phyloP scores from a whole-genome alignment of 257 asterid genomes.

The Scutellaria galericulata region DNA sequence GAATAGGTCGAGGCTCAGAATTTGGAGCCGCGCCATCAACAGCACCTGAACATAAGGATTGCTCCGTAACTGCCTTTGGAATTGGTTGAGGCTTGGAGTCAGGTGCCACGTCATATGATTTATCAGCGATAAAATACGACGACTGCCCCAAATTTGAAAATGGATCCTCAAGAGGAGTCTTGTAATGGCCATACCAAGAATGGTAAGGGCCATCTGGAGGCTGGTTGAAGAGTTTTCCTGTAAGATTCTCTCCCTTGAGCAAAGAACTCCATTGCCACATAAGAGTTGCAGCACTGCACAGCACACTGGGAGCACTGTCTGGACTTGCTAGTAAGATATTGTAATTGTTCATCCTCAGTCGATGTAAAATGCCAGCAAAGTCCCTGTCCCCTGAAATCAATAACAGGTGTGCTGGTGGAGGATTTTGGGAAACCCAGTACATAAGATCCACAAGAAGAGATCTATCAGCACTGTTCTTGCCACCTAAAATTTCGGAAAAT shows the following conservation, averaged over 20 bases:
- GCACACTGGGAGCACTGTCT: constrained; percentile 63
- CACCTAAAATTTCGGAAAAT: constrained; percentile 53
- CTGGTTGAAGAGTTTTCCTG: constrained; percentile 83
- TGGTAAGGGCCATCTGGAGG: constrained; percentile 93
- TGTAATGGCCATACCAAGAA: constrained; percentile 91
- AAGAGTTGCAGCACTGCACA: constrained; percentile 90
- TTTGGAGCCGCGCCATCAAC: constrained; percentile 41
- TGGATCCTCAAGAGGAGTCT: constrained; percentile 75
- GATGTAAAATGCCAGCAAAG: constrained; percentile 80
- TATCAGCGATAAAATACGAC: constrained; percentile 39
- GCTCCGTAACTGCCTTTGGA: constrained; percentile 64
- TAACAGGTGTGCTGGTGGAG: constrained; percentile 96
- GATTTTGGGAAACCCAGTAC: constrained; percentile 94
- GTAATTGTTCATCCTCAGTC: constrained; percentile 86
- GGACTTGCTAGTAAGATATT: constrained; percentile 82
- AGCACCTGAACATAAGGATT: constrained; percentile 40
- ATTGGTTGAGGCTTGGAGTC: constrained; percentile 59
- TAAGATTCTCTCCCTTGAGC: constrained; percentile 73
- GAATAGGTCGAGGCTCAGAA: constrained; percentile 57
- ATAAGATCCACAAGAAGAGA: constrained; percentile 91
- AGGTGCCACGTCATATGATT: constrained; percentile 44
- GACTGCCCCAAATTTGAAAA: constrained; percentile 57
- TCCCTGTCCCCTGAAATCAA: constrained; percentile 87
- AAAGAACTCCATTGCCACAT: constrained; percentile 95
- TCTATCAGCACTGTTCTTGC: constrained; percentile 92